Percentiles rank a stretch among this genome's conserved stretches.
Conservation (phyloP, 495 filamentous ascomycete species). For the Niebla homalea region DNA sequence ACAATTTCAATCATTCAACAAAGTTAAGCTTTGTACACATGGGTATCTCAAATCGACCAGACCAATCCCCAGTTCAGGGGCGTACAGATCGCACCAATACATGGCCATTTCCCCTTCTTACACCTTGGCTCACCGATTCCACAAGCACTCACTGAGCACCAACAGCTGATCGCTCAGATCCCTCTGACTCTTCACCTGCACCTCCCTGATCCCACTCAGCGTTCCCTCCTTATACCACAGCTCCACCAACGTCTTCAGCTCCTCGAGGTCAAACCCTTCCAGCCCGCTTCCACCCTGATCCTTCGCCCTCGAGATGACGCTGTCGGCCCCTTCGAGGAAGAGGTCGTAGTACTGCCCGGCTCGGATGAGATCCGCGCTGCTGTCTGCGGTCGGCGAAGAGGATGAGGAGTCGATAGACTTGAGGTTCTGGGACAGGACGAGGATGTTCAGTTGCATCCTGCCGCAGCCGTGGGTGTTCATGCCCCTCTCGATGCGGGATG, state of each 20-base stretch:
- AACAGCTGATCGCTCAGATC: constrained; percentile 62
- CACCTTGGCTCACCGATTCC: constrained; percentile 31
- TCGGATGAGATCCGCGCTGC: constrained; percentile 35
- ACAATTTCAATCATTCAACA: too few species aligned
- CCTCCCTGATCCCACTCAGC: constrained; percentile 56
- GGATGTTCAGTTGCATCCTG: constrained; percentile 77
- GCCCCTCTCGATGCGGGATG: constrained; percentile 40
- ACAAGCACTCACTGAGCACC: constrained; percentile 68
- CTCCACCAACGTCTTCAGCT: constrained; percentile 71
- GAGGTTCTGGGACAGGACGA: constrained; percentile 89
- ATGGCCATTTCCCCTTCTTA: too few species aligned
- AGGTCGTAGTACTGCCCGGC: constrained; percentile 68
- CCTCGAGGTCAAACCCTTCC: constrained; percentile 59
- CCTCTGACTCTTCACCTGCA: constrained; percentile 57
- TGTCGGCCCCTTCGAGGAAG: constrained; percentile 62
- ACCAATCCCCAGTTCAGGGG: too few species aligned
- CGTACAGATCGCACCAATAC: too few species aligned
- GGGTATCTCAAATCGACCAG: too few species aligned
- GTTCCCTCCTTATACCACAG: constrained; percentile 75
- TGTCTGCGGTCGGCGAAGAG: not conserved
- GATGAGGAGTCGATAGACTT: constrained; percentile 60
- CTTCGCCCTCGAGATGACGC: constrained; percentile 23
- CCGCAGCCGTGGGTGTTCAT: constrained; percentile 67
- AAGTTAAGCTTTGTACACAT: too few species aligned
- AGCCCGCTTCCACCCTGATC: constrained; percentile 22